Conservation (phyloP, 768 basidiomycete species). For the Cystobasidium onofrii region DNA sequence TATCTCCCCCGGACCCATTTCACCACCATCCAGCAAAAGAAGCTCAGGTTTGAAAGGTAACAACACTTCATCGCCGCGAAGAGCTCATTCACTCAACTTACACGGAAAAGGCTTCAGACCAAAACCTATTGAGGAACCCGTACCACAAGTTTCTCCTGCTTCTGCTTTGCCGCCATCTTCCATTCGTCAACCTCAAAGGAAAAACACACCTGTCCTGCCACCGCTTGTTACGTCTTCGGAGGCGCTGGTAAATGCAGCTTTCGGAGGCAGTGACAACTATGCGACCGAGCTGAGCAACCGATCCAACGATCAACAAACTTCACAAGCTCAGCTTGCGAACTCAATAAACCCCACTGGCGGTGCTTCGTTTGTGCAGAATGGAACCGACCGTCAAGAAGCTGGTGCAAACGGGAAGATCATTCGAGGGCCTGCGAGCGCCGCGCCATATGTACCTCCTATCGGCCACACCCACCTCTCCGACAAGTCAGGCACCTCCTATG, state of each 20-base stretch:
- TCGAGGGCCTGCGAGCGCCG: constrained; percentile 52
- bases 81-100: neutral
- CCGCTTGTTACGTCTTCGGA: constrained; percentile 10
- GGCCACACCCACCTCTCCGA: constrained; percentile 45
- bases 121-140: neutral
- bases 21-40: neutral
- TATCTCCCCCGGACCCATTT: neutral
- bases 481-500: constrained; percentile 29
- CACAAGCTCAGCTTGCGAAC: neutral
- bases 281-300: neutral
- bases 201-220: constrained; percentile 8
- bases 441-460: constrained; percentile 51
- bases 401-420: neutral
- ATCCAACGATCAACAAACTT: neutral
- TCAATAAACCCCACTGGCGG: neutral
- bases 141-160: neutral
- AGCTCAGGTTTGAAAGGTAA: neutral
- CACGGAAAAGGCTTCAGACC: neutral
- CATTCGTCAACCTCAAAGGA: neutral
- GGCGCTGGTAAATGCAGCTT: neutral
- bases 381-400: neutral
- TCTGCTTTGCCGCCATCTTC: neutral
- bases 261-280: neutral
- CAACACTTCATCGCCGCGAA: neutral
- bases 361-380: neutral